phyloP scores from a whole-genome alignment of 2,329 filamentous ascomycete species.

The Monascus ruber region DNA sequence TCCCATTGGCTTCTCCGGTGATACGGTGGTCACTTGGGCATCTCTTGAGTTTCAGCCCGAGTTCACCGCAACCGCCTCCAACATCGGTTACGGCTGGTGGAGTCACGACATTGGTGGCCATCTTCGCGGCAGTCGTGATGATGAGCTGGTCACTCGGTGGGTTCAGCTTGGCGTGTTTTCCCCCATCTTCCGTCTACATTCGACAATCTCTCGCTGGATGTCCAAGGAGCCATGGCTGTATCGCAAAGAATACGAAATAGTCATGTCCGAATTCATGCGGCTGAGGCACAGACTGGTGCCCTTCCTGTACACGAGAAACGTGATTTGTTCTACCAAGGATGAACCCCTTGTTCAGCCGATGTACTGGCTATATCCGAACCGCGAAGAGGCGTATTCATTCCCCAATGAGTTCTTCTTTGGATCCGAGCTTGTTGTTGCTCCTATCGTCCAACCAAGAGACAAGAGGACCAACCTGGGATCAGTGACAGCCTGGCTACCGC shows the following conservation, averaged over 20 bases:
- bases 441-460: constrained; percentile 44
- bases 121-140: constrained; percentile 43
- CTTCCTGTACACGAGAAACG: constrained; percentile 50
- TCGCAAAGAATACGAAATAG: constrained; percentile 32
- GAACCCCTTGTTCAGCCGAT: constrained; percentile 49
- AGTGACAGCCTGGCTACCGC: constrained; percentile 47
- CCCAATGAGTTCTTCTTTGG: constrained; percentile 52
- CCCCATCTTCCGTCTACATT: constrained; percentile 51
- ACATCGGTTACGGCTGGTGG: constrained; percentile 60
- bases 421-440: constrained; percentile 43
- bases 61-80: constrained; percentile 54
- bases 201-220: constrained; percentile 45
- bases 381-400: constrained; percentile 43
- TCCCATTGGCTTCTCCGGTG: constrained; percentile 54
- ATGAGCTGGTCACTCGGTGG: constrained; percentile 50
- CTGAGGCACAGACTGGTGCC: constrained; percentile 50
- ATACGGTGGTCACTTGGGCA: constrained; percentile 49
- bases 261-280: constrained; percentile 41
- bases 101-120: constrained; percentile 59
- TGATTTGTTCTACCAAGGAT: constrained; percentile 31
- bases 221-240: constrained; percentile 54
- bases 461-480: constrained; percentile 35
- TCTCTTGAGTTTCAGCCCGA: constrained; percentile 54
- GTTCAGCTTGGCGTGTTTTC: constrained; percentile 52
- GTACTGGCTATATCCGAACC: constrained; percentile 49